Conservation (phyloP, 345 rosid species). For the Eucalyptus shirleyi region DNA sequence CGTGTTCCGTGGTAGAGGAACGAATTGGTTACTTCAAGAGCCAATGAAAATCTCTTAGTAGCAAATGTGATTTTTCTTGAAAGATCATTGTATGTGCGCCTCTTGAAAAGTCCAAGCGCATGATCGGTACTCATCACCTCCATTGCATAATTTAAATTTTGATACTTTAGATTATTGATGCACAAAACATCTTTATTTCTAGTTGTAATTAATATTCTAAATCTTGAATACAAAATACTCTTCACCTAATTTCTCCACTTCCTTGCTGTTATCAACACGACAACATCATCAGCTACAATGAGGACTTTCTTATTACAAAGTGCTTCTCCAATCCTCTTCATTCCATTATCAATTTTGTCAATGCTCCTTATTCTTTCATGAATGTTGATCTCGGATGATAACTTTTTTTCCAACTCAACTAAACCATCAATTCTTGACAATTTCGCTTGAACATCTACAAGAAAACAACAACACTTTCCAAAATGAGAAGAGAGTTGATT, state of each 20-base stretch:
- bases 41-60: background rate
- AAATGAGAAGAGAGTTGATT: background rate
- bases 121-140: background rate
- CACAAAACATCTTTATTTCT: background rate
- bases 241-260: background rate
- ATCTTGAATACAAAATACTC: background rate
- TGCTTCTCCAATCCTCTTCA: too few species aligned
- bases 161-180: background rate
- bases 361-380: too few species aligned
- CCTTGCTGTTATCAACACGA: background rate
- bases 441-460: background rate
- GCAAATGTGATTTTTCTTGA: background rate
- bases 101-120: background rate
- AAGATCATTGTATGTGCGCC: background rate
- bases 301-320: background rate
- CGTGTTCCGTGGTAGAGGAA: background rate
- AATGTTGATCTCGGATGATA: too few species aligned
- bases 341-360: too few species aligned
- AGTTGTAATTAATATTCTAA: background rate
- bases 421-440: background rate
- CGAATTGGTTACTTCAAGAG: background rate
- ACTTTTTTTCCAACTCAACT: too few species aligned
- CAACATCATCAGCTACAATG: background rate
- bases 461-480: background rate
- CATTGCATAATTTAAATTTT: background rate